These are phyloP conservation scores for Aspergillus eucalypticola DNA, from an alignment of 2,329 filamentous ascomycete species.

Conservation along the genomic window DNA sequence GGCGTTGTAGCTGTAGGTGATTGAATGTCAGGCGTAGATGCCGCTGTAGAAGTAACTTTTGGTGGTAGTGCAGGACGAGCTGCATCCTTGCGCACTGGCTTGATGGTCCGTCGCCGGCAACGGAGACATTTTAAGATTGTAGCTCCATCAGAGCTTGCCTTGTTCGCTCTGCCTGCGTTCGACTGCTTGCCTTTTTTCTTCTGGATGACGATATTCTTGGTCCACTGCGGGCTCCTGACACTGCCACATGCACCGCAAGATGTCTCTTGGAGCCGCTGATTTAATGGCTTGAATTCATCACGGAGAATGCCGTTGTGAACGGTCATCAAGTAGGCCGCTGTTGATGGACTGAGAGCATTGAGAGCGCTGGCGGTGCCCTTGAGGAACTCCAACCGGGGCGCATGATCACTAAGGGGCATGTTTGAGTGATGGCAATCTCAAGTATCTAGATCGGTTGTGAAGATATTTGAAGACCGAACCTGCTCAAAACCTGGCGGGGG, in stretches of 20 bases:
- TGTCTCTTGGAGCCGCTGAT: conserved; percentile 32
- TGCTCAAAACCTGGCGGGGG: no score
- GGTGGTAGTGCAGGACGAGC: conserved; percentile 14
- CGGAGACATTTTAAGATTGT: conserved; percentile 41
- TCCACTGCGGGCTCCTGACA: conserved; percentile 33
- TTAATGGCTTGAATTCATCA: conserved; percentile 36
- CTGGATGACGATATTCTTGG: conserved; percentile 31
- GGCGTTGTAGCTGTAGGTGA: conserved; percentile 14
- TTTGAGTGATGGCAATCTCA: neutral
- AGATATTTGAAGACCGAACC: neutral
- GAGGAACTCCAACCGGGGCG: conserved; percentile 39
- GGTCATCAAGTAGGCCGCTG: conserved; percentile 42
- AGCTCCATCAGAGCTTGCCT: conserved; percentile 22
- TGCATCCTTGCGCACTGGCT: conserved; percentile 23
- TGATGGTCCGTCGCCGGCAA: conserved; percentile 37
- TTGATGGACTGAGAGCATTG: conserved; percentile 37
- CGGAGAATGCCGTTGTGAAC: conserved; percentile 40
- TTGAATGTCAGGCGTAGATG: conserved; percentile 12
- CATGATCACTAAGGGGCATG: conserved; percentile 27
- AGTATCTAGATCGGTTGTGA: neutral
- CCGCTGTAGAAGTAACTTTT: conserved; percentile 12
- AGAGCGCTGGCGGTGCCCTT: conserved; percentile 37
- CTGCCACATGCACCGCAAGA: conserved; percentile 46
- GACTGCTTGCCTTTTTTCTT: conserved; percentile 19
- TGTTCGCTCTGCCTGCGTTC: conserved; percentile 12